Evolutionary conservation across 2,329 filamentous ascomycete species (phyloP).

Genomic region (Talaromyces sp.): DNA sequence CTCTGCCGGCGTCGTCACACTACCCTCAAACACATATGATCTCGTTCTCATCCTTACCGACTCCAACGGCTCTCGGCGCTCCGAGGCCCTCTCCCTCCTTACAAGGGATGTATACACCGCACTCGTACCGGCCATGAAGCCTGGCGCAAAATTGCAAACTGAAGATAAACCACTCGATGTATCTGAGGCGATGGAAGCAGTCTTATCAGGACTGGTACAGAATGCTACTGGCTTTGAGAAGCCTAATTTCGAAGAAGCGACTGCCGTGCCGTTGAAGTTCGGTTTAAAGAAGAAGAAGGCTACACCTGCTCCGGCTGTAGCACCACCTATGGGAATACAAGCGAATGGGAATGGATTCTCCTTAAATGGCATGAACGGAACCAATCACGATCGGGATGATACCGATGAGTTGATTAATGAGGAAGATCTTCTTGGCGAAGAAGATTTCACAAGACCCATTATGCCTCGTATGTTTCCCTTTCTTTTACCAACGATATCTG

Average conservation of each 20-base stretch:
- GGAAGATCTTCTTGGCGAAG: constrained; percentile 80
- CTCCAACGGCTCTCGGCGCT: constrained; percentile 64
- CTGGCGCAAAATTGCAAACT: constrained; percentile 62
- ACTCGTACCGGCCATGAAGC: constrained; percentile 70
- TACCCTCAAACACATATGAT: constrained; percentile 79
- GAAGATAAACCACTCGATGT: constrained; percentile 65
- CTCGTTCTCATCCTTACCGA: constrained; percentile 81
- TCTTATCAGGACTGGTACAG: constrained; percentile 28
- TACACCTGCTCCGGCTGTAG: constrained; percentile 6
- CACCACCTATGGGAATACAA: constrained; percentile 9
- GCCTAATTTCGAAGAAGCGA: constrained; percentile 61
- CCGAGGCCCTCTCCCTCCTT: constrained; percentile 67
- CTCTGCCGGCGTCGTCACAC: constrained; percentile 74
- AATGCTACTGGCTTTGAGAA: constrained; percentile 67
- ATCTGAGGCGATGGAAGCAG: constrained; percentile 36
- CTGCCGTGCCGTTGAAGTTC: constrained; percentile 66
- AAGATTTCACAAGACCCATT: constrained; percentile 76
- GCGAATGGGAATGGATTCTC: constrained; percentile 41
- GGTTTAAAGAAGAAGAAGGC: constrained; percentile 61
- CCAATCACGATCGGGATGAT: constrained; percentile 54
- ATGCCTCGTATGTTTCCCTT: constrained; percentile 69
- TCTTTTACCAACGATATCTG: not conserved
- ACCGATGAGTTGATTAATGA: constrained; percentile 92
- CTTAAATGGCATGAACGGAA: constrained; percentile 35
- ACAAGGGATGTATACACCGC: constrained; percentile 67